Percentiles rank a stretch among this genome's conserved stretches.
Conservation (phyloP, 805 yeast species). For the Starmerella roubikii region DNA sequence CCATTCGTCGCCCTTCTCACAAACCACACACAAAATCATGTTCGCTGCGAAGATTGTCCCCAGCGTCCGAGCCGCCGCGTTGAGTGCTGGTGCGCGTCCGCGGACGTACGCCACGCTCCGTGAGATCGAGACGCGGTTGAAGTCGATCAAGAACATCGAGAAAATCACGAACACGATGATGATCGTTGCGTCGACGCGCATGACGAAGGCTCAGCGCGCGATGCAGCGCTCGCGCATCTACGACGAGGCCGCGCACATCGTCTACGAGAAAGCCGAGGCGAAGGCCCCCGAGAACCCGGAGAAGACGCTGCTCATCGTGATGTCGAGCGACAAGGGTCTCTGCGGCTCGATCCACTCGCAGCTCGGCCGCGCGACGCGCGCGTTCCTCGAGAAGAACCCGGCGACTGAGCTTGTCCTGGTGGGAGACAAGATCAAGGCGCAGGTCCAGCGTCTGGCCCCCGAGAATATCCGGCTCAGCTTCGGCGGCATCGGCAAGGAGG, state of each 20-base stretch:
- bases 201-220: constrained; percentile 89
- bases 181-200: constrained; percentile 95
- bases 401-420: constrained; percentile 69
- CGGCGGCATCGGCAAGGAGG: constrained; percentile 90
- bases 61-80: constrained; percentile 7
- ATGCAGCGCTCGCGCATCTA: constrained; percentile 78
- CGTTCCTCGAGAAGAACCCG: constrained; percentile 45
- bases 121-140: constrained; percentile 95
- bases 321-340: constrained; percentile 94
- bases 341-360: constrained; percentile 98
- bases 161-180: constrained; percentile 99
- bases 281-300: constrained; percentile 37
- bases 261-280: constrained; percentile 72
- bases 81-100: constrained; percentile 6
- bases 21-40: constrained; percentile 7
- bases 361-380: constrained; percentile 77
- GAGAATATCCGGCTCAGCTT: constrained; percentile 58
- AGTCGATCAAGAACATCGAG: constrained; percentile 96
- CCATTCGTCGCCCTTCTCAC: no score
- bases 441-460: constrained; percentile 70
- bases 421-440: constrained; percentile 90
- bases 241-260: constrained; percentile 65
- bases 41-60: constrained; percentile 15
- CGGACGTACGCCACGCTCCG: constrained; percentile 84
- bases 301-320: constrained; percentile 70